Evolutionary conservation across 2,329 filamentous ascomycete species (phyloP).

Genomic region (Fusarium pseudocircinatum): DNA sequence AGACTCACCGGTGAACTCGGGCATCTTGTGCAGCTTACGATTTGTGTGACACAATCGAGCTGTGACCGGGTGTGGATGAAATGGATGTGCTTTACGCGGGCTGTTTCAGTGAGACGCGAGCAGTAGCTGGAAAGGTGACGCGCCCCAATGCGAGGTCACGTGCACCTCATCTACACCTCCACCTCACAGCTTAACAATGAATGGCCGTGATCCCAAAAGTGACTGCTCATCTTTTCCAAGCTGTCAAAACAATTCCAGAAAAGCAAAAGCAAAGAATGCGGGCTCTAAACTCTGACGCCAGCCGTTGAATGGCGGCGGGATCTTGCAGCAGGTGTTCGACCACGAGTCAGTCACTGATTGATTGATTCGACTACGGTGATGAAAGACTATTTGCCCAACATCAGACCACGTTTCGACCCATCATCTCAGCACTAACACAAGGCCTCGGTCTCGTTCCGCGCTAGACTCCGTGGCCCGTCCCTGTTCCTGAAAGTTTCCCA

Average conservation of each 20-base stretch:
- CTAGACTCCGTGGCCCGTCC: neutral
- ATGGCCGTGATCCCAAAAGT: neutral
- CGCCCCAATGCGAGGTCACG: constrained; percentile 46
- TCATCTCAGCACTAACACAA: constrained; percentile 7
- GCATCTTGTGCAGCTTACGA: constrained; percentile 31
- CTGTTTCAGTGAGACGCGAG: constrained; percentile 24
- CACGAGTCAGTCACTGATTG: neutral
- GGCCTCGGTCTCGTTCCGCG: constrained; percentile 25
- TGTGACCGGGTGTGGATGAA: neutral
- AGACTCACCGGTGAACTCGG: constrained; percentile 45
- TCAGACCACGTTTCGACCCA: constrained; percentile 19
- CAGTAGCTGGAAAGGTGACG: constrained; percentile 33
- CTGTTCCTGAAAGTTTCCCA: constrained; percentile 2
- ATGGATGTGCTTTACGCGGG: constrained; percentile 34
- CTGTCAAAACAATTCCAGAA: constrained; percentile 23
- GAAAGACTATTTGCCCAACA: neutral
- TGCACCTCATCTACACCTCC: constrained; percentile 2
- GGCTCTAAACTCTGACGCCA: constrained; percentile 2
- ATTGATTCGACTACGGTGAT: neutral
- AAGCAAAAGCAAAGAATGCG: neutral
- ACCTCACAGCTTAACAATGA: neutral
- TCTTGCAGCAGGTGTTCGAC: constrained; percentile 15
- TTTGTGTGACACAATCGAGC: neutral
- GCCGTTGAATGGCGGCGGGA: constrained; percentile 19
- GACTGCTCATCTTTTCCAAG: constrained; percentile 26